phyloP scores from a whole-genome alignment of 225 moss, liverwort and hornwort genomes.

The Straminergon stramineum region DNA sequence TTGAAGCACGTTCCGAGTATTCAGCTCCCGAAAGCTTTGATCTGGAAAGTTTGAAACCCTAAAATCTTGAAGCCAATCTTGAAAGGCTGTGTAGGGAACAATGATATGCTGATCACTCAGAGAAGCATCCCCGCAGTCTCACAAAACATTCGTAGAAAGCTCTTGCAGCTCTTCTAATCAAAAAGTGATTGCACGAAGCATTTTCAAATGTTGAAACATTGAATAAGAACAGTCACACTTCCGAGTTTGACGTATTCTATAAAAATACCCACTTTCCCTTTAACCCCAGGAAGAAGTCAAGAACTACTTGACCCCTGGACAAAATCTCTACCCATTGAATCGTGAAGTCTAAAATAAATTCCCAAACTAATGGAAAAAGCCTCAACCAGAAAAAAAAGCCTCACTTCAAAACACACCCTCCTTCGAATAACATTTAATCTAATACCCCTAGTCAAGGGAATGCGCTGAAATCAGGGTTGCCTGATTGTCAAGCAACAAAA shows the following conservation, averaged over 20 bases:
- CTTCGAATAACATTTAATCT: background rate
- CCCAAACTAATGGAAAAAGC: background rate
- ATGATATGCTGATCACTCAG: background rate
- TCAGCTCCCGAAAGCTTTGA: background rate
- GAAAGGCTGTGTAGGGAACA: background rate
- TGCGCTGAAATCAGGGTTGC: conserved; percentile 21
- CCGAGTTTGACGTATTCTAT: background rate
- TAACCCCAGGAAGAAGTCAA: background rate
- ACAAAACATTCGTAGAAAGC: background rate
- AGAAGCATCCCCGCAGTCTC: background rate
- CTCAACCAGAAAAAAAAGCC: background rate
- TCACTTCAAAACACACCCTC: conserved; percentile 20
- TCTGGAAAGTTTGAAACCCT: background rate
- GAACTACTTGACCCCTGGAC: background rate
- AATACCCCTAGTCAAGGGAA: background rate
- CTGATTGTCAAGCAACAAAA: conserved; percentile 13
- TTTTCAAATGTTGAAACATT: background rate
- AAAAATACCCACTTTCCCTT: background rate
- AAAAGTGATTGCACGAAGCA: background rate
- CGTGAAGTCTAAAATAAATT: background rate
- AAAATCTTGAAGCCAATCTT: background rate
- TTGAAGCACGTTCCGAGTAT: background rate
- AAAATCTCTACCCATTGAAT: background rate
- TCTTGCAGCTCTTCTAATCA: too few species aligned
- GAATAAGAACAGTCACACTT: background rate